phyloP scores from a whole-genome alignment of 148 eudicot species.

The Chenopodium formosanum region DNA sequence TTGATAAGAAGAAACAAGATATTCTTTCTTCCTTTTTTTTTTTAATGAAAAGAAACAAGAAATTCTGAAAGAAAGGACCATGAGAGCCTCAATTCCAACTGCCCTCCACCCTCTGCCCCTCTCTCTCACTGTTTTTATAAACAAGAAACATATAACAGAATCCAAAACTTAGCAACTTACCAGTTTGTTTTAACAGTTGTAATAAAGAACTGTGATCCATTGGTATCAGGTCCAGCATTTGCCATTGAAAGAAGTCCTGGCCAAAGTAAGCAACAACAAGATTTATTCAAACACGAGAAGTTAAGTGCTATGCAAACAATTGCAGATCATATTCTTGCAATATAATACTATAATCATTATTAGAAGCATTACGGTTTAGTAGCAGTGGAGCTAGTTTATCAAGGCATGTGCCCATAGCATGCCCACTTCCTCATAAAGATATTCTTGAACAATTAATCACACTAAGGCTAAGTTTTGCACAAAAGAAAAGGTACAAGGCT shows the following conservation, averaged over 20 bases:
- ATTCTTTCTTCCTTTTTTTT: too few species aligned
- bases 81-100: not conserved
- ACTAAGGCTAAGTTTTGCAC: too few species aligned
- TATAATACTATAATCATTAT: too few species aligned
- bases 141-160: not conserved
- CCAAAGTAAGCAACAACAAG: not conserved
- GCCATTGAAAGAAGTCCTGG: conserved; percentile 80
- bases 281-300: not conserved
- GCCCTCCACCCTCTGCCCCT: not conserved
- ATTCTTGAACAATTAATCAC: too few species aligned
- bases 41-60: not conserved
- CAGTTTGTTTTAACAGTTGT: conserved; percentile 41
- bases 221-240: conserved; percentile 67
- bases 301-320: not conserved
- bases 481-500: too few species aligned
- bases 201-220: conserved; percentile 42
- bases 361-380: too few species aligned
- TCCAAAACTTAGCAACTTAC: conserved; percentile 18
- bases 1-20: not conserved
- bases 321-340: not conserved
- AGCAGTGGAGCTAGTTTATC: too few species aligned
- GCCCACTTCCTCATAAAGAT: too few species aligned
- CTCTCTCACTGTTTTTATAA: not conserved
- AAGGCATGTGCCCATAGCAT: too few species aligned
- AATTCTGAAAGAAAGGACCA: not conserved